Evolutionary conservation across 1,284 basidiomycete species (phyloP), one percentile per base, ranked within the genome.

Genomic region (Moniliophthora roreri): DNA sequence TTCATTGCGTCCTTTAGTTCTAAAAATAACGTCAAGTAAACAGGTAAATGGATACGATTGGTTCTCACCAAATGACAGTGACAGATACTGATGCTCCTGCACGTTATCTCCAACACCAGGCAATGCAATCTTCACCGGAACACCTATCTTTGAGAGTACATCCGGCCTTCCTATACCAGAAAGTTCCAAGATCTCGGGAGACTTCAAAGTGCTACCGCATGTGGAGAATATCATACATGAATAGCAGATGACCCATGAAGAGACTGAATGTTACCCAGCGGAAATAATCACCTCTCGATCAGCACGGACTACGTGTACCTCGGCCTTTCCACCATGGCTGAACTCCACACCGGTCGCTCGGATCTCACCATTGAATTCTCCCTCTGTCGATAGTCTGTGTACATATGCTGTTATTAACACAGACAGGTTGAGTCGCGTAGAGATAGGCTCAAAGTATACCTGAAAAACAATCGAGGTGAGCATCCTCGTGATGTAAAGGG

Each of bases 61-160:
- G 47, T 48, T 50, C 64, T 18, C 34, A 70, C 68, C 66, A 15
- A 58, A 68, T 36, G 64, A 61, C 34, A 66, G 26, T 0, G 58
- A 59, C n/a, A 59, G 48, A 38, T 62, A 63, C 13, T 65, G 51
- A 54, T 81, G 80, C 50, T 81, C 80, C 47, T 79, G 77, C 4
- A 79, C 63, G 60, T 82, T 81, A 54, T 67, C 67, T 4, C 49
- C 53, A 13, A 51, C 53, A 7, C 53, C 53, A n/a, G 32, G 13
- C 10, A 55, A 37, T 3, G 36, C 35, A 9, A 48, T 23, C 24
- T 41, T 46, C 8, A 47, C 13, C n/a, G 26, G 26, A 7, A 55
- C 39, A 15, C 34, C 38, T 15, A 42, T 41, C 21, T 37, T 28
- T 2, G 15, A 32, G 5, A 53, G 23, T 8, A 53, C 36, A 7